phyloP scores from a whole-genome alignment of 2,329 filamentous ascomycete genomes.

The Mariannaea elegans region DNA sequence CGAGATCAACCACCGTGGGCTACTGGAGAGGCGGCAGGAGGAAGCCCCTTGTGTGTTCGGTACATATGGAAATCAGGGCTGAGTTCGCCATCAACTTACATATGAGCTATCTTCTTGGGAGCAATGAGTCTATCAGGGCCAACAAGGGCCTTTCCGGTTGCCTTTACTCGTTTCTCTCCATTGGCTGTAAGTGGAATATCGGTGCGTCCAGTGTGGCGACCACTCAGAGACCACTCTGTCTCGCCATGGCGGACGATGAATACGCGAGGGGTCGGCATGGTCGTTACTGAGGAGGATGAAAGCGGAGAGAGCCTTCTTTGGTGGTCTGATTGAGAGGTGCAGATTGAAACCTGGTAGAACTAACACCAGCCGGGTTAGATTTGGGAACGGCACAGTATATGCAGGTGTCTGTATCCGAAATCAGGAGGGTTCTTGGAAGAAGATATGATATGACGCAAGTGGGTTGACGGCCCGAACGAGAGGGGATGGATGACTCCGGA shows the following conservation, averaged over 20 bases:
- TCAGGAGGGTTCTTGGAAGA: neutral
- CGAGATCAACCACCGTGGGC: too few relatives aligned
- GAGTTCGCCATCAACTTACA: conserved; percentile 66
- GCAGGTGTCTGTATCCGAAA: conserved; percentile 7
- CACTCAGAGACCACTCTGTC: conserved; percentile 93
- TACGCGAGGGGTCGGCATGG: conserved; percentile 69
- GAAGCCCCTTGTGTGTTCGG: too few relatives aligned
- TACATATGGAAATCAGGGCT: neutral
- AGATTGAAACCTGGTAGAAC: conserved; percentile 1
- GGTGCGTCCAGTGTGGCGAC: conserved; percentile 83
- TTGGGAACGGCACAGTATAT: neutral
- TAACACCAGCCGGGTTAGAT: neutral
- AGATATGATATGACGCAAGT: neutral
- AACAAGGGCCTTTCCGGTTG: conserved; percentile 84
- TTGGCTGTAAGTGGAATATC: conserved; percentile 86
- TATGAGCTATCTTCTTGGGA: conserved; percentile 80
- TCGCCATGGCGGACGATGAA: conserved; percentile 92
- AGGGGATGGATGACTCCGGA: neutral
- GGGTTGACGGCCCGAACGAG: neutral
- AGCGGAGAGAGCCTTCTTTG: neutral
- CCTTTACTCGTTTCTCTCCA: conserved; percentile 78
- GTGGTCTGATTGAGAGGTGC: conserved; percentile 27
- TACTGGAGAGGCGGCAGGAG: too few relatives aligned
- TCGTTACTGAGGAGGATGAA: conserved; percentile 2
- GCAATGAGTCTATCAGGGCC: conserved; percentile 87